Base-by-base conservation (phyloP, 495 filamentous ascomycete species). In the Aspergillus baeticus region DNA sequence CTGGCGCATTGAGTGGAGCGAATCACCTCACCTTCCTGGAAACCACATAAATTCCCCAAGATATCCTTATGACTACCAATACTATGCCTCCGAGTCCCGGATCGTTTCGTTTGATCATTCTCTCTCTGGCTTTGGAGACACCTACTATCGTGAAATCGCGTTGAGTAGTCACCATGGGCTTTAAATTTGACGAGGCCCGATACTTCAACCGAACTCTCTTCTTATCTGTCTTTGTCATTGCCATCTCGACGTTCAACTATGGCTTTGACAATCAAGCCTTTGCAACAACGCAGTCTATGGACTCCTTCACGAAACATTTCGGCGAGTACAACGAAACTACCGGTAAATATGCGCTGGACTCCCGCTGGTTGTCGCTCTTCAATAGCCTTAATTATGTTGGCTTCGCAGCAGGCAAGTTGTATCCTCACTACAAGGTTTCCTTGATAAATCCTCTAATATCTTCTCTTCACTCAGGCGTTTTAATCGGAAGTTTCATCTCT, bases 381-480 rank as follows among this genome's bases (percentile, higher is more conserved):
- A 74, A 69, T 35, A 72, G 71, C 47, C 14, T 64, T 3, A 74
- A 90, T 23, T 46, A 46, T n/a, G n/a, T 46, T 15, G 43, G 43
- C 3, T 46, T 46, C 17, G 43, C 43, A 29, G 23, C 43, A 5
- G 43, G 43, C 31, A 46, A 14, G 43, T 46, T 31, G 43, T 14
- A 13, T 8, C 14, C 5, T 17, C 43, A 14, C 3, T 15, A 17
- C 22, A n/a, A n/a, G n/a, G n/a, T n/a, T n/a, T n/a, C n/a, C n/a
- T n/a, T n/a, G n/a, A n/a, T n/a, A n/a, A n/a, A n/a, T n/a, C n/a
- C n/a, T n/a, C 41, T 44, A 23, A 44, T 13, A 23, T 23, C 1
- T 23, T 26, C 18, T 26, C 26, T 34, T 34, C 15, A 2, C 17
- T 21, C 35, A 54, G 51, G 51, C 1, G 51, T 54, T n/a, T 31